These are phyloP conservation scores for Atractiella rhizophila DNA, from an alignment of 768 basidiomycete genomes.

Conservation along the genomic window DNA sequence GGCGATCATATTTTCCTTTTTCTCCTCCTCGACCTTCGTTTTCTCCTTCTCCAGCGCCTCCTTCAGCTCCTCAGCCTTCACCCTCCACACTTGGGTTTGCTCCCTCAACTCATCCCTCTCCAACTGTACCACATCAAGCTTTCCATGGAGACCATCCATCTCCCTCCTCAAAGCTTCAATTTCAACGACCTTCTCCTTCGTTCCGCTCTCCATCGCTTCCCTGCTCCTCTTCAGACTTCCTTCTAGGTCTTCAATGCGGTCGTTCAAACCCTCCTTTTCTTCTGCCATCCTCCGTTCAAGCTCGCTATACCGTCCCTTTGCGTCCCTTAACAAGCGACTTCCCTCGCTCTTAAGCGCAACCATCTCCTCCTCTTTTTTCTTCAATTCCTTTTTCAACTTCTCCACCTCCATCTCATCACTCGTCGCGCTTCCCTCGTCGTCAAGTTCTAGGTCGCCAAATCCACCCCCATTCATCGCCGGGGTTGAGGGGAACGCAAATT, in stretches of 20 bases:
- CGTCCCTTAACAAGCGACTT: too few species aligned
- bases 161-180: slow-evolving; percentile 11
- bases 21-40: slow-evolving; percentile 46
- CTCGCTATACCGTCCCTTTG: slow-evolving; percentile 10
- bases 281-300: slow-evolving; percentile 11
- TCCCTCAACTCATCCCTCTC: slow-evolving; percentile 71
- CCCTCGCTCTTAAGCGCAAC: too few species aligned
- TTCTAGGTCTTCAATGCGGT: neutral
- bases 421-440: too few species aligned
- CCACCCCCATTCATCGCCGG: too few species aligned
- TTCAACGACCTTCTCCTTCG: slow-evolving; percentile 3
- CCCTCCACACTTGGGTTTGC: slow-evolving; percentile 69
- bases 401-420: too few species aligned
- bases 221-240: neutral
- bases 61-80: slow-evolving; percentile 49
- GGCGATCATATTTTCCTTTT: slow-evolving; percentile 61
- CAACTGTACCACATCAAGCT: slow-evolving; percentile 51
- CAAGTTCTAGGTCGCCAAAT: too few species aligned
- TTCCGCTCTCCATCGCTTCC: neutral
- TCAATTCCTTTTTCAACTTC: too few species aligned
- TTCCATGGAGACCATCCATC: slow-evolving; percentile 46
- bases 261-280: slow-evolving; percentile 7
- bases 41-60: slow-evolving; percentile 39
- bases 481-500: too few species aligned
- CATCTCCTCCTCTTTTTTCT: too few species aligned